Base-by-base conservation (phyloP, 306 rosid genomes). In the Sesbania bispinosa region DNA sequence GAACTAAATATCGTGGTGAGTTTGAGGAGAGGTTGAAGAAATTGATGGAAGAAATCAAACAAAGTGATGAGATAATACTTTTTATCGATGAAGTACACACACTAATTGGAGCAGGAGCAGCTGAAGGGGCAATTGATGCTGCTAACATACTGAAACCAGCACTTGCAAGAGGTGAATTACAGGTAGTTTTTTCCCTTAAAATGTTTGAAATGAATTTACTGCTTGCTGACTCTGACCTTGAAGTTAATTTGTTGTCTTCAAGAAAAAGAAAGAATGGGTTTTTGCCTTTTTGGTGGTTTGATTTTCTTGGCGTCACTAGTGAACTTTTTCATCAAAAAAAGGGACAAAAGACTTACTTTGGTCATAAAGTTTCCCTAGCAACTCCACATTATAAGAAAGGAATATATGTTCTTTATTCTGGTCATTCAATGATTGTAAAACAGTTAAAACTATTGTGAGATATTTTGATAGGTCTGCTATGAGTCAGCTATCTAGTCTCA, bases 1-100 rank as follows among this genome's bases (percentile, higher is more conserved):
- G 99, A 73, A 94, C 99, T 58, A 94, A 94, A 78, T 94, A 94
- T 75, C 98, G 98, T 86, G 98, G 98, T 79, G 98, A 94, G 84
- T 94, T 94, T 83, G 98, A 94, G 87, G 98, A 94, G 81, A 87
- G 98, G 79, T 67, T 94, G 62, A 94, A 94, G 96, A 94, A 94
- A 77, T 89, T 94, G 18, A 94, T 91, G 96, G 98, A 94, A 87
- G 98, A 94, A 86, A 90, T 94, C 62, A 94, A 89, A 78, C 98
- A 94, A 85, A 94, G 96, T 83, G 98, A 94, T 51, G 99, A 94
- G 78, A 94, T 94, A 53, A 94, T 94, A 71, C 92, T 94, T 57
- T 94, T 94, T 65, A 94, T 94, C 41, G 99, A 94, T 71, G 99
- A 94, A 77, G 99, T 94, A 76, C 99, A 94, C 92, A 94, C 98